phyloP scores from a whole-genome alignment of 2,329 filamentous ascomycete genomes.

The Chrysoporthe cubensis region DNA sequence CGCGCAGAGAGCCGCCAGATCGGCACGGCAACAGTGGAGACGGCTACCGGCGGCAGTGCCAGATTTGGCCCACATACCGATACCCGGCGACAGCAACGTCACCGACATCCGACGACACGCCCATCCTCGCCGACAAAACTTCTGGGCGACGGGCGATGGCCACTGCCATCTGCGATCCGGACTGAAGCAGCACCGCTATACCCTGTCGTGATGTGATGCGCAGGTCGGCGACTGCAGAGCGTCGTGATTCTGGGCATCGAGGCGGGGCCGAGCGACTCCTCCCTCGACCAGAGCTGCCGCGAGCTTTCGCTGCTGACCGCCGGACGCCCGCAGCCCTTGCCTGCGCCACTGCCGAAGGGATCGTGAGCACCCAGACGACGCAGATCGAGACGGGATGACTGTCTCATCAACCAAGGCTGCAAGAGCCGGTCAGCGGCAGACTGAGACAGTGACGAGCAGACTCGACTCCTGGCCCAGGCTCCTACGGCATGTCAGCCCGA shows the following conservation, averaged over 20 bases:
- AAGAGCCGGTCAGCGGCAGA: neutral
- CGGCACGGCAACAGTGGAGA: constrained; percentile 6
- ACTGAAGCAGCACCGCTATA: neutral
- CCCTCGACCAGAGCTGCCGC: neutral
- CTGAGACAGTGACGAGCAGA: neutral
- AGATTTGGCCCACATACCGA: neutral
- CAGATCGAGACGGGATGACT: neutral
- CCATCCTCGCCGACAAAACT: neutral
- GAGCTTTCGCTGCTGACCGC: neutral
- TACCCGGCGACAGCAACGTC: constrained; percentile 7
- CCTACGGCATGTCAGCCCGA: neutral
- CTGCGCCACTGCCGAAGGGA: neutral
- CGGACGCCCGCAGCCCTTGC: neutral
- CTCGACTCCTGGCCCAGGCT: neutral
- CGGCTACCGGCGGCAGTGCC: constrained; percentile 9
- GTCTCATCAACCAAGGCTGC: neutral
- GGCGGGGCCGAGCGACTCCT: neutral
- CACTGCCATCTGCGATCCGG: too few species aligned
- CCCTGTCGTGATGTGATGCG: neutral
- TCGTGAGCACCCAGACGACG: neutral
- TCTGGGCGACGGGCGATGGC: neutral
- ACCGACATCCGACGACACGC: constrained; percentile 11
- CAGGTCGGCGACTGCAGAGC: neutral
- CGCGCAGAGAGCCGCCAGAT: constrained; percentile 11
- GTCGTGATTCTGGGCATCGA: neutral